Evolutionary conservation across 176 grass and related monocot species (phyloP), one percentile per base, ranked within the genome.

Genomic region (Miscanthus lutarioriparius): DNA sequence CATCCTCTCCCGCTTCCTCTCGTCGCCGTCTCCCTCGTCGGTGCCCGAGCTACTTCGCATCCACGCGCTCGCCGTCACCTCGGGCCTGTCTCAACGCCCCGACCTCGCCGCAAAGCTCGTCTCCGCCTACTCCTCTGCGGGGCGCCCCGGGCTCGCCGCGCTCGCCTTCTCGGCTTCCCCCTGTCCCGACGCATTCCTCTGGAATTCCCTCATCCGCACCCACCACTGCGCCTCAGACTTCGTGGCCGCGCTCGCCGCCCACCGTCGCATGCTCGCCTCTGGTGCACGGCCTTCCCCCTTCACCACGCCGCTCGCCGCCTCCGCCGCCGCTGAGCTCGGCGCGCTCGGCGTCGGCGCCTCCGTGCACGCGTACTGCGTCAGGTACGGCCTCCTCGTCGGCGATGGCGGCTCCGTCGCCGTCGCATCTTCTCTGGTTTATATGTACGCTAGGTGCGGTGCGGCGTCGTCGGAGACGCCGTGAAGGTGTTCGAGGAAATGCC

Each of bases 401-500:
- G 87, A 91, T 44, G 87, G 88, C 1, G 87, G 86, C 2, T 91
- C 86, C 15, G 54, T 86, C 2, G 91, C 83, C 13, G 86, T 89
- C 66, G 87, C 88, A 16, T 96, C 94, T 6, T 93, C 94, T 11
- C 62, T 96, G 33, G 89, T 91, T 10, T 91, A 93, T 35, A 81
- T 91, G 89, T 96, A 96, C n/a, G 65, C 84, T 0, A 91, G 81
- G 71, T 91, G 91, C 17, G 81, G 71, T 91, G 91, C 17, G 90
- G 81, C 45, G 14, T 64, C 22, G 16, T 93, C 19, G 25, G 1
- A 1, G 65, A 89, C 39, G 94, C 89, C 5, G 44, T 59, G 32
- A 91, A 64, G 79, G 2, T 96, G 84, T 96, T 96, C 13, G 89
- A 93, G 56, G 87, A 96, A 89, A 96, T 96, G 81, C 68, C 78